Percentiles rank a stretch among this genome's conserved stretches.
Conservation (phyloP, 306 rosid species). For the Cucumis sativus region Cucumber_9930_V3 NC_026655.2:23905501-23906000, state of each 20-base stretch:
- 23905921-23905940: not conserved
- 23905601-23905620: not conserved
- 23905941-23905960: not conserved
- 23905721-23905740: not conserved
- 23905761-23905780: not conserved
- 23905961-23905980: not conserved
- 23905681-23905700: not conserved
- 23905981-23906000: not conserved
- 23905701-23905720: not conserved
- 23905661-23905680: not conserved
- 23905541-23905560: not conserved
- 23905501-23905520: not conserved
- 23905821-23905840: not conserved
- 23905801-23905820: not conserved
- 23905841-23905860: not conserved
- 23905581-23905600: not conserved
- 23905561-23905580: not conserved
- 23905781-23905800: not conserved
- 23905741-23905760: slow-evolving; percentile 2
- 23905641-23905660: not conserved
- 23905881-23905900: not conserved
- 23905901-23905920: not conserved
- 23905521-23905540: not conserved
- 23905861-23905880: not conserved
- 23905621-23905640: not conserved